These are phyloP conservation scores for Candida mesenterica DNA, from an alignment of 1,139 yeast genomes.

Conservation along the genomic window DNA sequence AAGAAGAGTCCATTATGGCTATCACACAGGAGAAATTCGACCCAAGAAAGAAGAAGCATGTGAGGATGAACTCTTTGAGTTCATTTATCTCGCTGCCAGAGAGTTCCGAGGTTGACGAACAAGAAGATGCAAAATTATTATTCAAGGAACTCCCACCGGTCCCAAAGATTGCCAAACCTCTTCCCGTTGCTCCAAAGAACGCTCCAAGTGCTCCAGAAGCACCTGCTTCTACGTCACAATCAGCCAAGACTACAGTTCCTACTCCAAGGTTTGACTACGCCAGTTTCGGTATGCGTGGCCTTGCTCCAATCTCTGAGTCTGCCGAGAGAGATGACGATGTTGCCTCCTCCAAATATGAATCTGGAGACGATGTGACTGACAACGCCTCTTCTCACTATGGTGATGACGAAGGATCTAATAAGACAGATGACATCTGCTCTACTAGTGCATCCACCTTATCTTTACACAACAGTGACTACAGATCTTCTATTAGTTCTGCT, in stretches of 20 bases:
- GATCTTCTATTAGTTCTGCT: slow-evolving; percentile 22
- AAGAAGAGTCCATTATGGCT: slow-evolving; percentile 4
- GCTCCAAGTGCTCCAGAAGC: slow-evolving; percentile 8
- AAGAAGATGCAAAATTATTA: slow-evolving; percentile 10
- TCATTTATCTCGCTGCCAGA: slow-evolving; percentile 13
- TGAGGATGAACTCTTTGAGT: slow-evolving; percentile 12
- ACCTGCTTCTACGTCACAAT: not conserved
- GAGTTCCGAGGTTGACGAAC: slow-evolving; percentile 15
- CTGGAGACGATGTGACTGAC: slow-evolving; percentile 24
- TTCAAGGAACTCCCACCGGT: slow-evolving; percentile 3
- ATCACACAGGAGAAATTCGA: slow-evolving; percentile 10
- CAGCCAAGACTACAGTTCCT: slow-evolving; percentile 5
- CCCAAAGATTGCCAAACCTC: slow-evolving; percentile 4
- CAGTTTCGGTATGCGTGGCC: slow-evolving; percentile 36
- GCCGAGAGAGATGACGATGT: slow-evolving; percentile 27
- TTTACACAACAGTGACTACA: slow-evolving; percentile 40
- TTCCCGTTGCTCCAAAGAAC: slow-evolving; percentile 4
- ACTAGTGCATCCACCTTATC: slow-evolving; percentile 42
- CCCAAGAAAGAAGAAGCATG: slow-evolving; percentile 18
- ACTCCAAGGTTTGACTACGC: slow-evolving; percentile 24
- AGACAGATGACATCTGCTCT: slow-evolving; percentile 25
- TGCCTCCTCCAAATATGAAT: slow-evolving; percentile 36
- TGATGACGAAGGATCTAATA: slow-evolving; percentile 15
- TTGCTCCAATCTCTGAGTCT: slow-evolving; percentile 42
- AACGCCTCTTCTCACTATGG: slow-evolving; percentile 20